Evolutionary conservation across 768 basidiomycete species (phyloP), one percentile per base, ranked within the genome.

Genomic region (Amanita fuliginea): DNA sequence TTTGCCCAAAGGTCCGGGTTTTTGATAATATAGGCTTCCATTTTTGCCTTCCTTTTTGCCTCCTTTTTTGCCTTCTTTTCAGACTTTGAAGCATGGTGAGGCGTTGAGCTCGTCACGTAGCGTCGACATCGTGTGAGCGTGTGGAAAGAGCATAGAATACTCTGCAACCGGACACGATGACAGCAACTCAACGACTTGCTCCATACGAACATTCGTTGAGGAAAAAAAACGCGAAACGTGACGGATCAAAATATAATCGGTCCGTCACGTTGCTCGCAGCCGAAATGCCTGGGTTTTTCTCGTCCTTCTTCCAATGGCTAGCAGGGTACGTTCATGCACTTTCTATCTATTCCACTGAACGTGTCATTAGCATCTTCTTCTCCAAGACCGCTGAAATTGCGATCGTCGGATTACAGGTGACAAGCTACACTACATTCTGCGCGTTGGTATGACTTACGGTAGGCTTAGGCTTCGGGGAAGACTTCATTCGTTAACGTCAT

Each of bases 401-500:
- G 7, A 83, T 95, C n/a, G 89, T 95, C 45, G 91, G 91, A 39
- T 69, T 95, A 42, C 90, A 94, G 73, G 90, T 84, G 44, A 45
- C 59, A 47, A 39, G 32, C 30, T 21, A 16, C 24, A 14, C 30
- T 21, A 16, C 24, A 14, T 41, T 41, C 22, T 42, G 4, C 11
- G 34, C 26, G 22, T 5, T 24, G 26, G 19, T 28, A 16, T 22
- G 4, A 26, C 8, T 41, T 30, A 19, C 22, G 46, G 22, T 13
- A 45, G 28, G 32, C 16, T 54, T 52, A 95, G 89, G 90, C 92
- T 3, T 93, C 90, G 2, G 93, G 93, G 40, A 95, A 96, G 70
- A 95, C 93, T 3, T 92, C 89, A 8, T 88, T 96, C 47, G 89
- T 94, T 24, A 92, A 95, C 61, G 86, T 94, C 9, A 79, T 96